Evolutionary conservation across 257 asterid genomes (phyloP).

Genomic region (Solanum chaucha): DNA sequence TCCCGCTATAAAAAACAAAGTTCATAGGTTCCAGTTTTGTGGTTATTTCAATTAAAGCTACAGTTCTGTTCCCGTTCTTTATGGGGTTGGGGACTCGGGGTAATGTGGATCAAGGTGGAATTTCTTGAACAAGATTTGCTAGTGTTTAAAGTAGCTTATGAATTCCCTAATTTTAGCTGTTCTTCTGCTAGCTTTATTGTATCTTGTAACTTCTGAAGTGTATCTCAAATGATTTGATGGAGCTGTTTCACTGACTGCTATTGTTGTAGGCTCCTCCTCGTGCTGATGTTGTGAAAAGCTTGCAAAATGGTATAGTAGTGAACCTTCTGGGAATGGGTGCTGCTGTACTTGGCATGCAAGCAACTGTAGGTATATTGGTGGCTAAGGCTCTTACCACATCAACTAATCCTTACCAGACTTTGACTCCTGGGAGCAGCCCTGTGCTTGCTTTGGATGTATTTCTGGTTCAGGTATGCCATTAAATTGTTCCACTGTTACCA

Average conservation of each 20-base stretch:
- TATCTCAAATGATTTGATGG: neutral
- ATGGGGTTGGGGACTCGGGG: neutral
- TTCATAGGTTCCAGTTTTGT: neutral
- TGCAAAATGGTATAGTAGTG: constrained; percentile 66
- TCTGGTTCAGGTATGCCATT: constrained; percentile 76
- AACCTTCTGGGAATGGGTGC: constrained; percentile 95
- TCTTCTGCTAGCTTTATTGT: neutral
- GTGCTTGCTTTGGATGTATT: constrained; percentile 94
- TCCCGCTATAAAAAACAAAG: neutral
- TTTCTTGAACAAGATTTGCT: neutral
- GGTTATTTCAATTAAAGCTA: neutral
- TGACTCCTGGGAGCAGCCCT: constrained; percentile 63
- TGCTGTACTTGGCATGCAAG: constrained; percentile 90
- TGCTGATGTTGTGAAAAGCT: constrained; percentile 82
- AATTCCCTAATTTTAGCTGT: neutral
- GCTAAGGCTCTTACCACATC: constrained; percentile 98
- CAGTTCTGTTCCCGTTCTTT: neutral
- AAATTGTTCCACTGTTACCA: neutral
- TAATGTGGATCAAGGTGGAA: neutral
- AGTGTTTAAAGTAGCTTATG: neutral
- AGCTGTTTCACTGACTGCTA: neutral
- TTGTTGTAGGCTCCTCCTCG: constrained; percentile 92
- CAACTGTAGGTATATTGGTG: constrained; percentile 88
- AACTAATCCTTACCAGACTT: constrained; percentile 75
- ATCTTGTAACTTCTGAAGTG: neutral